Conservation (phyloP, 1,284 basidiomycete species). For the Xerocomus alliaceus region DNA sequence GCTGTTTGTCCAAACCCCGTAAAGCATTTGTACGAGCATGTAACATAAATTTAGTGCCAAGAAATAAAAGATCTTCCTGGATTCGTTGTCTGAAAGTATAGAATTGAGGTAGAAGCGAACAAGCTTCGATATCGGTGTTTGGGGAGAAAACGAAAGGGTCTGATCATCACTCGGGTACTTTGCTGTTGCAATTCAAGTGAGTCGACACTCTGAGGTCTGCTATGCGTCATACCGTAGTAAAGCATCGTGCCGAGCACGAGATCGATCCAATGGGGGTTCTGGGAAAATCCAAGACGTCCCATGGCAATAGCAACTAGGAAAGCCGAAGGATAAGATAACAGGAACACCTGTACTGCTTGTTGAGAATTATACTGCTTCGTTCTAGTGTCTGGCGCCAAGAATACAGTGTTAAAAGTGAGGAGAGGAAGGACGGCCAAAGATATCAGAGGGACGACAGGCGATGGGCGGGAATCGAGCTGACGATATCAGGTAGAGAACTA, state of each 20-base stretch:
- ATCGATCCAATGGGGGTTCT: constrained; percentile 62
- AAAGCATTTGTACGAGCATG: constrained; percentile 95
- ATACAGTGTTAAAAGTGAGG: constrained; percentile 64
- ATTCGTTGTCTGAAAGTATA: constrained; percentile 90
- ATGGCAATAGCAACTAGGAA: constrained; percentile 53
- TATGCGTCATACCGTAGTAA: constrained; percentile 58
- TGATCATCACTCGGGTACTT: constrained; percentile 60
- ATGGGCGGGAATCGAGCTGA: constrained; percentile 48
- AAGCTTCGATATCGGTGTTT: constrained; percentile 63
- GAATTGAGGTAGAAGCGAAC: constrained; percentile 82
- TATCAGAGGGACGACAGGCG: constrained; percentile 54
- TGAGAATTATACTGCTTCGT: constrained; percentile 54
- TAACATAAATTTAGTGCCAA: constrained; percentile 93
- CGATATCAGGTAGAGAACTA: constrained; percentile 12
- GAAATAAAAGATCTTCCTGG: constrained; percentile 96
- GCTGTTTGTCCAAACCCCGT: constrained; percentile 98
- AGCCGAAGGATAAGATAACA: constrained; percentile 59
- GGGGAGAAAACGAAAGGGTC: constrained; percentile 51
- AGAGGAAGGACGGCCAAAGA: constrained; percentile 65
- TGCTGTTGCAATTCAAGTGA: constrained; percentile 47
- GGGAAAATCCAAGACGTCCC: constrained; percentile 61
- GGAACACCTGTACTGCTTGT: constrained; percentile 58
- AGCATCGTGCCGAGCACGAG: constrained; percentile 57
- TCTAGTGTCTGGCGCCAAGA: constrained; percentile 59
- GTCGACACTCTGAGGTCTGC: background rate